Conservation (phyloP, 257 asterid species). For the Solanum phureja region DNA sequence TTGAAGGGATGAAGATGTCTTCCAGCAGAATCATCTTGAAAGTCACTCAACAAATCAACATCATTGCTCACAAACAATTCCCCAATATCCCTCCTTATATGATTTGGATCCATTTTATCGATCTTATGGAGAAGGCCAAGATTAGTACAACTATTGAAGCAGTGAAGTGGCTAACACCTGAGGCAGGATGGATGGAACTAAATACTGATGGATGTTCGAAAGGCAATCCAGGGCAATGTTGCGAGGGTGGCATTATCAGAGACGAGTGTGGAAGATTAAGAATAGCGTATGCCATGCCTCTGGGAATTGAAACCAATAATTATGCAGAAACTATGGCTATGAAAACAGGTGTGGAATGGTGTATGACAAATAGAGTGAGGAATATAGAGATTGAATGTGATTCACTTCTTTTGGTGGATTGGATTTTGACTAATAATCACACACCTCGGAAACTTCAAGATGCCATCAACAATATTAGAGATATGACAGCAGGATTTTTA, state of each 20-base stretch:
- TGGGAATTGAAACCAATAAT: not conserved
- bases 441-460: no score
- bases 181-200: not conserved
- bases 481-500: no score
- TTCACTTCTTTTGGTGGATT: not conserved
- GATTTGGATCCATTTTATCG: not conserved
- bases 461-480: no score
- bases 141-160: not conserved
- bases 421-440: no score
- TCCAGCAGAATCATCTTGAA: not conserved
- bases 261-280: not conserved
- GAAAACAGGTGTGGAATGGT: not conserved
- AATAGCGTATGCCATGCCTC: not conserved
- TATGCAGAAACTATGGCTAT: not conserved
- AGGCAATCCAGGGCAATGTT: not conserved
- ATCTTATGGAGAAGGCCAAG: not conserved
- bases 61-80: not conserved
- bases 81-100: not conserved
- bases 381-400: not conserved
- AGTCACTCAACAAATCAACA: not conserved
- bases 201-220: not conserved
- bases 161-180: not conserved
- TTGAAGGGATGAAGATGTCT: not conserved
- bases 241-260: not conserved
- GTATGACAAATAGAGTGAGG: not conserved